Conservation (phyloP, 2,329 filamentous ascomycete genomes). For the Pseudohalonectria lignicola region DNA sequence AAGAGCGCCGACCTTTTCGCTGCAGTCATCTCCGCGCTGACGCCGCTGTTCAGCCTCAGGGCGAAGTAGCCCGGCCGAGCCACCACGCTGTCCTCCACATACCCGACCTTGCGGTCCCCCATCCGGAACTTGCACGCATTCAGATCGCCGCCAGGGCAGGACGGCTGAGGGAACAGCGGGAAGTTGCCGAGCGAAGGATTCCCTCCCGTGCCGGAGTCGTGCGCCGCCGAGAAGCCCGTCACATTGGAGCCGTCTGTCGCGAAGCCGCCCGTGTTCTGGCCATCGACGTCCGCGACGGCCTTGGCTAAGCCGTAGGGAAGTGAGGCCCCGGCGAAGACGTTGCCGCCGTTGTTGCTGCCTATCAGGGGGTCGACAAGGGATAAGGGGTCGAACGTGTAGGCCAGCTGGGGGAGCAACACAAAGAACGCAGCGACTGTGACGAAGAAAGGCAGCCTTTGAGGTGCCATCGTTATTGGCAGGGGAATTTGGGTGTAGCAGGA, state of each 20-base stretch:
- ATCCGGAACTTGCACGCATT: slow-evolving; percentile 44
- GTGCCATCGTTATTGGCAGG: neutral
- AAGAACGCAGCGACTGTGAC: no score
- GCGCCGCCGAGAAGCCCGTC: slow-evolving; percentile 36
- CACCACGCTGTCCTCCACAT: slow-evolving; percentile 28
- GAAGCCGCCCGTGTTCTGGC: slow-evolving; percentile 32
- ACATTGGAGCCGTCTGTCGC: slow-evolving; percentile 33
- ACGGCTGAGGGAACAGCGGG: slow-evolving; percentile 28
- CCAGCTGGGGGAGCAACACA: neutral
- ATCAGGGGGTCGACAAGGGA: slow-evolving; percentile 34
- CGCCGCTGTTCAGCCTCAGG: slow-evolving; percentile 39
- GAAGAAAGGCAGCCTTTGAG: neutral
- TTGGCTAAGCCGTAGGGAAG: slow-evolving; percentile 46
- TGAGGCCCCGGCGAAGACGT: slow-evolving; percentile 46
- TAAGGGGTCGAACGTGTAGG: slow-evolving; percentile 10
- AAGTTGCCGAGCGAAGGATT: slow-evolving; percentile 34
- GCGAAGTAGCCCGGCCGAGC: slow-evolving; percentile 46
- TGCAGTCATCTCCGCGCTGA: slow-evolving; percentile 48
- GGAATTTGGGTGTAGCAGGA: no score
- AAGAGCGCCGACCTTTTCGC: slow-evolving; percentile 53
- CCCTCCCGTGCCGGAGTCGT: slow-evolving; percentile 32
- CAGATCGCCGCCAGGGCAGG: slow-evolving; percentile 33
- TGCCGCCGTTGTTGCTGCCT: slow-evolving; percentile 42
- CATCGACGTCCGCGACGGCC: slow-evolving; percentile 39
- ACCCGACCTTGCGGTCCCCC: slow-evolving; percentile 27